phyloP scores from a whole-genome alignment of 2,329 filamentous ascomycete species.

The Amauroascus verrucosus region DNA sequence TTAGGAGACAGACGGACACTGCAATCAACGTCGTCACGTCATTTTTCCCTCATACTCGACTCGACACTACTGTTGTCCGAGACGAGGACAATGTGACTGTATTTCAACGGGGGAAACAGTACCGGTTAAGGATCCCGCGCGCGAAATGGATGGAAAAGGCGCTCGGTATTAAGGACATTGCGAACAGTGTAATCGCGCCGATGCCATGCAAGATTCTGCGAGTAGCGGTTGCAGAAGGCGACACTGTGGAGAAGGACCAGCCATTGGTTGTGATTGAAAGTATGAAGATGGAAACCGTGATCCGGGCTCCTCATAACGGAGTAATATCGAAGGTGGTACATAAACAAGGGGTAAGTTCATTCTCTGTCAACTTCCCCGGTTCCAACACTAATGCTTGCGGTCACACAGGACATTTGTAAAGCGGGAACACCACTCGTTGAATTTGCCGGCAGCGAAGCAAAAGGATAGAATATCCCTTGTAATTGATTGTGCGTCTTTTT shows the following conservation, averaged over 20 bases:
- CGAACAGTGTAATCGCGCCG: slow-evolving; percentile 76
- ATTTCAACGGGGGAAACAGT: slow-evolving; percentile 59
- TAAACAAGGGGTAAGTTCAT: slow-evolving; percentile 56
- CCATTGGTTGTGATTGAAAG: slow-evolving; percentile 83
- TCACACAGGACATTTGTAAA: slow-evolving; percentile 60
- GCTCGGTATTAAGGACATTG: slow-evolving; percentile 66
- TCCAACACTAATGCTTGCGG: slow-evolving; percentile 7
- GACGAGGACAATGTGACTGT: slow-evolving; percentile 50
- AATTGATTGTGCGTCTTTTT: neutral
- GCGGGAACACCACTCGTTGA: slow-evolving; percentile 64
- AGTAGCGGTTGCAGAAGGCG: slow-evolving; percentile 75
- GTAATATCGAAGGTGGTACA: slow-evolving; percentile 63
- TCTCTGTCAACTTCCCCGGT: slow-evolving; percentile 2
- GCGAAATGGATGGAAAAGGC: slow-evolving; percentile 83
- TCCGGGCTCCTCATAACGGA: slow-evolving; percentile 63
- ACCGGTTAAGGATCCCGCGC: slow-evolving; percentile 44
- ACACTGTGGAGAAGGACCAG: slow-evolving; percentile 73
- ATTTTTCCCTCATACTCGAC: slow-evolving; percentile 71
- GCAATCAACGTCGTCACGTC: slow-evolving; percentile 50
- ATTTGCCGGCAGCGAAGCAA: slow-evolving; percentile 45
- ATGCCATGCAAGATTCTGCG: slow-evolving; percentile 97
- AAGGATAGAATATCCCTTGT: slow-evolving; percentile 3
- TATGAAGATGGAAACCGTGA: slow-evolving; percentile 85
- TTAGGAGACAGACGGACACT: slow-evolving; percentile 27
- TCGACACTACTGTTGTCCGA: slow-evolving; percentile 65